Percentiles rank a stretch among this genome's conserved stretches.
These are phyloP conservation scores for Trichophyton rubrum DNA, from an alignment of 2,329 filamentous ascomycete genomes.

Conservation along the genomic window DNA sequence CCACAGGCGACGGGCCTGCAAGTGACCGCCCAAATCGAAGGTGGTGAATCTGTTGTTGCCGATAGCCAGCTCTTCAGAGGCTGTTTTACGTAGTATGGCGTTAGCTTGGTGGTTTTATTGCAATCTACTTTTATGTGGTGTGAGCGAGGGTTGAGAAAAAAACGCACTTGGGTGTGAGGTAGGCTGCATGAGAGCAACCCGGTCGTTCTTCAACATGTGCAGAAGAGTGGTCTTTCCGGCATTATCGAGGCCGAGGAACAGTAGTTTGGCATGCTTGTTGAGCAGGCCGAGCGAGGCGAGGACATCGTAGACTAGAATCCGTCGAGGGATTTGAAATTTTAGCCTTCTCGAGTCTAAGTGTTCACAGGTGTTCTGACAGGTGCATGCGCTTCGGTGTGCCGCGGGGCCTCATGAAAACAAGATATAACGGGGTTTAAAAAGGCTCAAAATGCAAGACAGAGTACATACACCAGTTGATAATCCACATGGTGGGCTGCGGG, in stretches of 20 bases:
- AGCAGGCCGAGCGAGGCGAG: conserved; percentile 75
- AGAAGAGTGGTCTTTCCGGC: conserved; percentile 87
- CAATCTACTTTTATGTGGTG: not conserved
- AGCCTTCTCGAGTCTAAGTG: conserved; percentile 4
- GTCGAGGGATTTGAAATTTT: too few species aligned
- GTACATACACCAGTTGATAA: conserved; percentile 81
- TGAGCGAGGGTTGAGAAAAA: not conserved
- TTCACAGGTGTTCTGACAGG: not conserved
- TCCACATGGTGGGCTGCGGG: conserved; percentile 56
- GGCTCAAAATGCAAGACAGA: not conserved
- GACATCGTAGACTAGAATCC: conserved; percentile 67
- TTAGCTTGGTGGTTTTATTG: not conserved
- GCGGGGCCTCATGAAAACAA: not conserved
- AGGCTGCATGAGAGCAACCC: conserved; percentile 79
- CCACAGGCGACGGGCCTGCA: conserved; percentile 90
- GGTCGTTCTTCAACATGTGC: conserved; percentile 96
- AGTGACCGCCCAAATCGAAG: conserved; percentile 85
- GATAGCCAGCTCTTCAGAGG: conserved; percentile 83
- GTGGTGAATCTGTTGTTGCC: conserved; percentile 91
- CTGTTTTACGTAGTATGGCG: conserved; percentile 31
- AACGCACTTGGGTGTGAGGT: conserved; percentile 80
- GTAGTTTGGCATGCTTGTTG: conserved; percentile 92
- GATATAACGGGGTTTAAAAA: not conserved
- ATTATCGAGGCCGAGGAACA: conserved; percentile 88
- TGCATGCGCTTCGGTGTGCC: not conserved